Base-by-base conservation (phyloP, 225 moss, liverwort and hornwort species). In the Thuidium tamariscinum region DNA sequence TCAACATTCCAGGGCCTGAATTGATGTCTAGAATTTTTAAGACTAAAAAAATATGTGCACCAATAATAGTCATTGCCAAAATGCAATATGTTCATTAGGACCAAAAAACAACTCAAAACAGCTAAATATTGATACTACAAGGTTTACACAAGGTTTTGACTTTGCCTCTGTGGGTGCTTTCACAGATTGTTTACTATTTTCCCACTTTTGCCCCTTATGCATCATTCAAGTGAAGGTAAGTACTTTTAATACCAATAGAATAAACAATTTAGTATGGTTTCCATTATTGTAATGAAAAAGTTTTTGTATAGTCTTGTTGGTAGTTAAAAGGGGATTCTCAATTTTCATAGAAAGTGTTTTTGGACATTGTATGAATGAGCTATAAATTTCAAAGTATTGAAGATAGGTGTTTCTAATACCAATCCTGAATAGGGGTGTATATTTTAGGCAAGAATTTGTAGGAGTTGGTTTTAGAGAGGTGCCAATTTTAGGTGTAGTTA, bases 121-220 rank as follows among this genome's bases (percentile, higher is more conserved):
- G 11, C 10, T 10, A 15, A 44, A 27, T 8, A 30, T 72, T 46
- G 30, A 46, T 46, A 16, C 5, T 10, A 71, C 3, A 44, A 71
- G 27, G 44, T 29, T 4, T 9, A 13, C 26, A 69, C 25, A 69
- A 37, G 25, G 25, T 41, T 69, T 41, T 4, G 9, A 14, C 41
- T 41, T 2, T 0, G 1, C 8, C 14, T 41, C 25, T 39, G 2
- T 69, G 2, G 26, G 15, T 69, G 15, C 41, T 41, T 69, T 69
- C n/a, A n/a, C n/a, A n/a, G n/a, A n/a, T n/a, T 3, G 2, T 36
- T 69, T 41, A 8, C 3, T 41, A 14, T 22, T 67, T 13, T 23
- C 23, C 22, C 37, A 39, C 8, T 39, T 4, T 68, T 0, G 0
- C 2, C 13, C 1, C 2, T 68, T 4, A 23, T 23, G 13, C 0